Evolutionary conservation across 106 monocot species (phyloP).

Genomic region (Dioscorea zingiberensis): DNA sequence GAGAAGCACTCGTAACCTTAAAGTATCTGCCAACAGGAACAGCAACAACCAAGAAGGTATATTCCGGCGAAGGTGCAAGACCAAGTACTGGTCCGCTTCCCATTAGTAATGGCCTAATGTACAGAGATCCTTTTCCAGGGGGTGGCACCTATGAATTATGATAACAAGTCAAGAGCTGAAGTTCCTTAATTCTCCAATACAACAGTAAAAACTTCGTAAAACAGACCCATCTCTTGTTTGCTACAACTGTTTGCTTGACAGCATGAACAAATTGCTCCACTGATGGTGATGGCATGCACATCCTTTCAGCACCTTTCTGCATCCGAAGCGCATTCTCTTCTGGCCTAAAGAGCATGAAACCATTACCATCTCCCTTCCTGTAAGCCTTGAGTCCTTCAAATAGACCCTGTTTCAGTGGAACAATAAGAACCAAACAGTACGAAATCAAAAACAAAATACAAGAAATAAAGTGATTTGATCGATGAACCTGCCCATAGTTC

Average conservation of each 20-base stretch:
- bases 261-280: constrained; percentile 48
- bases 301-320: constrained; percentile 42
- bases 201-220: background rate
- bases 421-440: too few relatives aligned
- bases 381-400: constrained; percentile 63
- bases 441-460: too few relatives aligned
- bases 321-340: constrained; percentile 45
- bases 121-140: constrained; percentile 49
- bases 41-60: constrained; percentile 42
- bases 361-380: constrained; percentile 33
- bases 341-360: constrained; percentile 43
- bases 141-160: constrained; percentile 36
- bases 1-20: constrained; percentile 19
- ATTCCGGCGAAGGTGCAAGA: constrained; percentile 48
- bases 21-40: constrained; percentile 60
- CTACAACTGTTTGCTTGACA: constrained; percentile 38
- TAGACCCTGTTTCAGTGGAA: constrained; percentile 24
- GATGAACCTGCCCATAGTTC: constrained; percentile 55
- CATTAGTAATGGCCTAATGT: constrained; percentile 51
- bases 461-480: too few relatives aligned
- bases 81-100: constrained; percentile 53
- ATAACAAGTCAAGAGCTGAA: background rate
- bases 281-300: constrained; percentile 61
- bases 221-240: constrained; percentile 57
- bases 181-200: background rate